Base-by-base conservation (phyloP, 257 asterid genomes). In the Solanum bukasovii region DNA sequence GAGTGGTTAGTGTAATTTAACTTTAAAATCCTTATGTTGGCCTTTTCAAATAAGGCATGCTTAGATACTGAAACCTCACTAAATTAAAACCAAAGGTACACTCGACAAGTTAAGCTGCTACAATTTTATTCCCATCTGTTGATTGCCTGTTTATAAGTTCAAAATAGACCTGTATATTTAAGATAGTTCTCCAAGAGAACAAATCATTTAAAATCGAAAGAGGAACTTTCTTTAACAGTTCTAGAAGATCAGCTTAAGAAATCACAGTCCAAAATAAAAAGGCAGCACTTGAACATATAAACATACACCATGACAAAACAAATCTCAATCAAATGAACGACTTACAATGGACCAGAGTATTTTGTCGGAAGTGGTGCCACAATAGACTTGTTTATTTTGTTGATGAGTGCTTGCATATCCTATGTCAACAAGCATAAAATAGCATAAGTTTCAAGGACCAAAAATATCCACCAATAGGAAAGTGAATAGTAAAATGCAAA, bases 331-430 rank as follows among this genome's bases (percentile, higher is more conserved):
- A 49, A 49, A 49, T 29, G 70, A 82, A 49, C 33, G 79, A 92
- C 98, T 93, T 90, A 96, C 99, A 92, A 92, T 93, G 95, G 92
- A 87, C 98, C 96, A 87, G 99, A 96, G 89, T 96, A 96, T 89
- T 92, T 93, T 72, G 96, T 90, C 71, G 98, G 99, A 70, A 95
- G 91, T 35, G 99, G 98, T 34, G 97, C 96, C 87, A 94, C 98
- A 46, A 95, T 95, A 31, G 96, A 96, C 95, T 95, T 96, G 93
- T 94, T 94, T 90, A 96, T 96, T 93, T 93, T 91, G 92, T 94
- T 96, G 94, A 96, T 96, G 89, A 95, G 98, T 87, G 98, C 98
- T 90, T 95, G 96, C 93, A 96, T 96, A 87, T 96, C 98, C 98
- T 96, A 95, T 72, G 65, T 90, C 89, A 89, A 40, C 29, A 91